A percentile compares a stretch with the other conserved stretches of the same genome.
phyloP scores from a whole-genome alignment of 1,284 basidiomycete genomes.

The Rhodotorula glutinis region DNA sequence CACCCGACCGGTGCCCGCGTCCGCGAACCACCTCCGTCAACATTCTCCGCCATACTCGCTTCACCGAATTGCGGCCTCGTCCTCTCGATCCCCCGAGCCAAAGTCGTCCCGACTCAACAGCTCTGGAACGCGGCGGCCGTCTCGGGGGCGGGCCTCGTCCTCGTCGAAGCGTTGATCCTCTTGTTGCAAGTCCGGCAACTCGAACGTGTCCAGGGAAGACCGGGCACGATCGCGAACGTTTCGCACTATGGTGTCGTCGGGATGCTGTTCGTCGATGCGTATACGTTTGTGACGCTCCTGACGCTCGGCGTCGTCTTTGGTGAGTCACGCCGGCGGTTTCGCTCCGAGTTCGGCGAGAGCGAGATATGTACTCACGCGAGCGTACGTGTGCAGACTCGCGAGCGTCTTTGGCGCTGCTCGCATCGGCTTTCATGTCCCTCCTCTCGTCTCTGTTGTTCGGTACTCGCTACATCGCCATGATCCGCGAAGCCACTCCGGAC shows the following conservation, averaged over 20 bases:
- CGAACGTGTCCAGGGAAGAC: conserved; percentile 33
- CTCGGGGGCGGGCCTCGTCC: conserved; percentile 43
- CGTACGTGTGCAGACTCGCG: no score
- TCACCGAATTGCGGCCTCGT: conserved; percentile 47
- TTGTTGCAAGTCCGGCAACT: conserved; percentile 46
- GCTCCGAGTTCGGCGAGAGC: neutral
- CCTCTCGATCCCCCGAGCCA: conserved; percentile 26
- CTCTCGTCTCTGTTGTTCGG: conserved; percentile 44
- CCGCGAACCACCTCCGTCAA: conserved; percentile 36
- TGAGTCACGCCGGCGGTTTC: conserved; percentile 5
- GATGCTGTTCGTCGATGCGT: conserved; percentile 43
- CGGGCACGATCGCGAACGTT: conserved; percentile 41
- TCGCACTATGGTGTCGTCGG: conserved; percentile 2
- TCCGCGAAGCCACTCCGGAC: conserved; percentile 36
- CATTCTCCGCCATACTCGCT: conserved; percentile 41
- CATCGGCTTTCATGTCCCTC: conserved; percentile 42
- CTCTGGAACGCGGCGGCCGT: conserved; percentile 43
- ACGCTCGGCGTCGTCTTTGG: conserved; percentile 40
- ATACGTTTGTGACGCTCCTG: conserved; percentile 40
- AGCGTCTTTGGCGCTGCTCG: conserved; percentile 40
- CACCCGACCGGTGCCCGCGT: conserved; percentile 43
- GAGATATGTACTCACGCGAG: no score
- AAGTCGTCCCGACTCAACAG: conserved; percentile 31
- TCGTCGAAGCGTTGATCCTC: conserved; percentile 42
- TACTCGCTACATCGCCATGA: conserved; percentile 42